phyloP scores from a whole-genome alignment of 23 red algal species.

The Gracilaria vermiculophylla region DNA sequence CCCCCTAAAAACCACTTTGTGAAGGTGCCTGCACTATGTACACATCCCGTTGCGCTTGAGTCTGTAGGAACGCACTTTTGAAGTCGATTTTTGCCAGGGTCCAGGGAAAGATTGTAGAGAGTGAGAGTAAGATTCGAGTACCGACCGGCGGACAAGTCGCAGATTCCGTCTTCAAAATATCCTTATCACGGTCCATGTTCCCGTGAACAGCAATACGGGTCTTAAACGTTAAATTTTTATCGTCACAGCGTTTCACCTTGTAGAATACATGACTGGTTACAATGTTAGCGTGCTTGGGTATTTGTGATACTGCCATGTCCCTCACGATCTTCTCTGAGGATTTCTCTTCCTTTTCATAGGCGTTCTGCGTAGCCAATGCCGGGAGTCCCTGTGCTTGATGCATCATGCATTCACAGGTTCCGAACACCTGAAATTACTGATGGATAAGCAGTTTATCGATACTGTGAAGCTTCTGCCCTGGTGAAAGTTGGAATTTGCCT shows the following conservation, averaged over 20 bases:
- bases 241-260: conserved; percentile 27
- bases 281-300: background rate
- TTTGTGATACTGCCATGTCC: background rate
- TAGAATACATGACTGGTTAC: conserved; percentile 20
- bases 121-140: conserved; percentile 1
- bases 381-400: conserved; percentile 13
- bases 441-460: background rate
- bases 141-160: conserved; percentile 1
- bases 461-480: conserved; percentile 11
- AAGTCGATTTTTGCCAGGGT: conserved; percentile 26
- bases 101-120: conserved; percentile 5
- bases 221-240: background rate
- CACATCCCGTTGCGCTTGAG: background rate
- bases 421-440: background rate
- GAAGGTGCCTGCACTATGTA: conserved; percentile 53
- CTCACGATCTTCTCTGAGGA: background rate
- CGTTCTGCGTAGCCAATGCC: background rate
- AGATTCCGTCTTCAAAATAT: background rate
- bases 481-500: background rate
- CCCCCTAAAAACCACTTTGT: too few species aligned
- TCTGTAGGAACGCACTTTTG: conserved; percentile 49
- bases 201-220: conserved; percentile 25
- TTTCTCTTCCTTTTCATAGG: conserved; percentile 1
- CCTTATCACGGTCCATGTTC: conserved; percentile 1
- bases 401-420: background rate